These are phyloP conservation scores for Marasmius tenuissimus DNA, from an alignment of 1,284 basidiomycete species.

Conservation along the genomic window DNA sequence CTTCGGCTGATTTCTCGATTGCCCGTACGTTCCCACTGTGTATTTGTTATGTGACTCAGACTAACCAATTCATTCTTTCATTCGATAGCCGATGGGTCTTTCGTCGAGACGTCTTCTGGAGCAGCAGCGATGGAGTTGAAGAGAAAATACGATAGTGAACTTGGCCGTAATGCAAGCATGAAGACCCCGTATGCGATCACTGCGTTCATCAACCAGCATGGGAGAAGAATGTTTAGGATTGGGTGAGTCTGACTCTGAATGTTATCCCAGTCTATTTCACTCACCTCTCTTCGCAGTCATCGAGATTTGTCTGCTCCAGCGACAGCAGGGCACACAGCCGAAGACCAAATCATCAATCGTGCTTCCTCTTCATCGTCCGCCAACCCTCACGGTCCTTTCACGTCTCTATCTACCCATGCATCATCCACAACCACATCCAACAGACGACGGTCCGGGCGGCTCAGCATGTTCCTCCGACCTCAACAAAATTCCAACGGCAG, in stretches of 20 bases:
- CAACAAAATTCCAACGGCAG: no score
- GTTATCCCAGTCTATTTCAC: constrained; percentile 2
- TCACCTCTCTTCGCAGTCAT: constrained; percentile 36
- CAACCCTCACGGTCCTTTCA: constrained; percentile 1
- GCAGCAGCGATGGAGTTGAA: constrained; percentile 73
- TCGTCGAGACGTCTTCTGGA: constrained; percentile 76
- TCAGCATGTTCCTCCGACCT: background rate
- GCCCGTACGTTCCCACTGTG: background rate
- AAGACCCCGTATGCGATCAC: constrained; percentile 79
- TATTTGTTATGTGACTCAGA: background rate
- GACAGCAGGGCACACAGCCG: constrained; percentile 15
- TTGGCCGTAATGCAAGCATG: constrained; percentile 63
- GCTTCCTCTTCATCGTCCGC: background rate
- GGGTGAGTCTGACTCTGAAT: constrained; percentile 51
- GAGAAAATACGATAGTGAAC: constrained; percentile 63
- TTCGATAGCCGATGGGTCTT: constrained; percentile 59
- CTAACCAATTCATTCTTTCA: constrained; percentile 7
- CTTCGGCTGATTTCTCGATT: constrained; percentile 5
- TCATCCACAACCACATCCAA: background rate
- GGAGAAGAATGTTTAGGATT: constrained; percentile 70
- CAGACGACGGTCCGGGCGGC: background rate
- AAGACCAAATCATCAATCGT: constrained; percentile 8
- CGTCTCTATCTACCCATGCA: background rate
- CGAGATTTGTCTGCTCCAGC: constrained; percentile 45
- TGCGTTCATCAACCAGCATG: constrained; percentile 75